Conservation (phyloP, 495 filamentous ascomycete genomes). For the Chlorociboria aeruginascens region DNA sequence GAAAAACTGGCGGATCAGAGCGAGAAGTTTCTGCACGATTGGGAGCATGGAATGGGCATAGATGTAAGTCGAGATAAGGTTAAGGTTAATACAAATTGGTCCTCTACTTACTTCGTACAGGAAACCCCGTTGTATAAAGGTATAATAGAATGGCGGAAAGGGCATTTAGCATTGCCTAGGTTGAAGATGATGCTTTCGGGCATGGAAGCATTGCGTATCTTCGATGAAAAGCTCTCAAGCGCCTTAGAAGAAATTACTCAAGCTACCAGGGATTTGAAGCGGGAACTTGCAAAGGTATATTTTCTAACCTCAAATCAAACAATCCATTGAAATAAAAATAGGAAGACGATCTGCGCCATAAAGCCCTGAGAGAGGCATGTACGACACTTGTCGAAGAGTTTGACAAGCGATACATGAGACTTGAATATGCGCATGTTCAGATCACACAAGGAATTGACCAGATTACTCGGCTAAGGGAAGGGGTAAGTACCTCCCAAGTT, state of each 20-base stretch:
- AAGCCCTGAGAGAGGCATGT: conserved; percentile 8
- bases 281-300: conserved; percentile 2
- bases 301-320: too few relatives aligned
- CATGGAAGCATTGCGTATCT: conserved; percentile 7
- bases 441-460: conserved; percentile 12
- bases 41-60: neutral
- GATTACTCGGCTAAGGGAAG: conserved; percentile 11
- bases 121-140: conserved; percentile 6
- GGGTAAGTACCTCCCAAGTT: conserved; percentile 4
- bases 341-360: conserved; percentile 6
- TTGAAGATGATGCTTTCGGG: conserved; percentile 13
- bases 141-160: conserved; percentile 4
- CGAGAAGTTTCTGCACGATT: neutral
- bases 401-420: conserved; percentile 9
- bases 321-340: neutral
- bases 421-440: conserved; percentile 6
- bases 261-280: conserved; percentile 5
- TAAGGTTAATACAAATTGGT: neutral
- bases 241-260: conserved; percentile 6
- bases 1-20: conserved; percentile 7
- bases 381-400: conserved; percentile 13
- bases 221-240: conserved; percentile 5
- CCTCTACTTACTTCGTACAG: neutral
- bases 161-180: conserved; percentile 2
- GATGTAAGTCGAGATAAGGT: conserved; percentile 8